A percentile compares a stretch with the other conserved stretches of the same genome.
These are phyloP conservation scores for Botrytis squamosa DNA, from an alignment of 2,329 filamentous ascomycete species.

Conservation along the genomic window DNA sequence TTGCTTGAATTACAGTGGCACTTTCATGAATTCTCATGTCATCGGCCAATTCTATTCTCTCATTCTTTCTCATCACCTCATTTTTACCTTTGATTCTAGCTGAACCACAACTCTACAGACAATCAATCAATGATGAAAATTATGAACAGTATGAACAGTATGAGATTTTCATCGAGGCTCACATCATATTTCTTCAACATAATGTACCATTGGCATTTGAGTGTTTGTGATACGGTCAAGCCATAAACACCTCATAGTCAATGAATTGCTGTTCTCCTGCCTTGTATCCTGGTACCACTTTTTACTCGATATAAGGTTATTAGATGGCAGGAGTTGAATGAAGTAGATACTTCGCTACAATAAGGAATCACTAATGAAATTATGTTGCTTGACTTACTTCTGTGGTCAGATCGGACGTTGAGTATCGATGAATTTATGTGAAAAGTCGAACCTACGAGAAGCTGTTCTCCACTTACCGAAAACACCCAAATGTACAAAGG, in stretches of 20 bases:
- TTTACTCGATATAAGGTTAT: conserved; percentile 57
- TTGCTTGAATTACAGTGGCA: neutral
- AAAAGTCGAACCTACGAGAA: neutral
- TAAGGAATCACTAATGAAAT: neutral
- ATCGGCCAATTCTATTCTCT: neutral
- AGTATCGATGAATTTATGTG: neutral
- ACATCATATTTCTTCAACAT: neutral
- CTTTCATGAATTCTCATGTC: neutral
- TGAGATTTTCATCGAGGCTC: neutral
- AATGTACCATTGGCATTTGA: conserved; percentile 29
- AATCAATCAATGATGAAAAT: neutral
- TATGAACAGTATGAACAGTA: neutral
- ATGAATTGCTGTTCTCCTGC: conserved; percentile 59
- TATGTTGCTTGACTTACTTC: neutral
- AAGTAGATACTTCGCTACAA: neutral
- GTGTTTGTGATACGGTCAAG: conserved; percentile 28
- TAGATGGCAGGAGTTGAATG: conserved; percentile 62
- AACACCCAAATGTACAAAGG: neutral
- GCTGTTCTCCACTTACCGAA: neutral
- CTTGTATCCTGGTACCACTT: conserved; percentile 67
- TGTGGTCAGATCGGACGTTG: neutral
- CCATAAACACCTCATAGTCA: conserved; percentile 41
- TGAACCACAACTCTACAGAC: neutral
- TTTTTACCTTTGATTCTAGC: neutral
- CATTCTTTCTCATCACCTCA: neutral